Base-by-base conservation (phyloP, 2,329 filamentous ascomycete genomes). In the Emmonsiellopsis sp. region DNA sequence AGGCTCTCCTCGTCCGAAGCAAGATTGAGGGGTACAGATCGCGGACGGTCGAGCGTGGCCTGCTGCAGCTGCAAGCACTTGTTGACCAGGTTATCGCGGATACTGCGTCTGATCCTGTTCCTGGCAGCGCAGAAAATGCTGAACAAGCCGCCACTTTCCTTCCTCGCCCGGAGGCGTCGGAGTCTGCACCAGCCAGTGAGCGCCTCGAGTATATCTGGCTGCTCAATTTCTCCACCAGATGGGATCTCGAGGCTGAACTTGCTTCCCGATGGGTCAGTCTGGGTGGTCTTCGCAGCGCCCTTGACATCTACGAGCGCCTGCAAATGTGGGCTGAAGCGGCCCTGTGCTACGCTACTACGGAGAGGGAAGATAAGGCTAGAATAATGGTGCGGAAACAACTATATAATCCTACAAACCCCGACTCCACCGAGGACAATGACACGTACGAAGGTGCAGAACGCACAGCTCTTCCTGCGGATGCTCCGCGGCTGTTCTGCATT, bases 321-420 rank as follows among this genome's bases (percentile, higher is more conserved):
- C 84, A 90, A 54, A 85, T 97, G 68, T 97, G 93, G 90, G 88
- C 93, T 1, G 93, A 98, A 71, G 89, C 91, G 4, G 92, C 93
- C 0, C 77, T 98, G 1, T 98, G 93, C 67, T 85, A 89, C 62
- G 91, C 89, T 10, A 77, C 82, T 0, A 87, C 85, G 0, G 80
- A 85, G n/a, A 79, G 84, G 71, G 91, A 96, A 70, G 87, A 87
- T 26, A 93, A 93, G 64, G 93, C 90, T 1, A 82, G 81, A 53
- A 80, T 79, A 2, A 80, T 96, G 48, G 75, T 97, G 13, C 82
- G 89, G 51, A 84, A 84, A 70, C 84, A 92, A 52, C 75, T 98
- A 0, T 96, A 89, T 72, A 79, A 86, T 48, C 80, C 82, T 9
- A 84, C 81, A 0, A 63, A 65, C 13, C 53, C 59, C 30, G 58